Base-by-base conservation (phyloP, 371 early-diverging fungal species). In the Syncephalastrum monosporum region DNA sequence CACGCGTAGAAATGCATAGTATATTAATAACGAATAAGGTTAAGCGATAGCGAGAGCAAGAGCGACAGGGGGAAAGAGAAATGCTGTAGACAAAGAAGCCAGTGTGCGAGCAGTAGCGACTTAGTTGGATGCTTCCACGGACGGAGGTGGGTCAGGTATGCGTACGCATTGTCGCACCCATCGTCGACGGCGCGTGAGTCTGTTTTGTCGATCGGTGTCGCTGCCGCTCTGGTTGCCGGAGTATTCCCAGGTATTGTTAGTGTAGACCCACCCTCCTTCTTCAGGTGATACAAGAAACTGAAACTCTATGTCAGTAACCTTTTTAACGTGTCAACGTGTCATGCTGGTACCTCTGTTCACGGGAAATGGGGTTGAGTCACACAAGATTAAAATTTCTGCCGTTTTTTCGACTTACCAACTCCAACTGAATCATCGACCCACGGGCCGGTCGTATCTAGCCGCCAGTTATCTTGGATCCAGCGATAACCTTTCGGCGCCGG, bases 391-490 rank as follows among this genome's bases (percentile, higher is more conserved):
- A 33, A 10, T 1, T 33, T 33, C 38, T 56, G 5, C 15, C 23
- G 2, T 46, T n/a, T 6, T 15, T 44, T 45, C 8, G 5, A 21
- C 61, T 63, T 69, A 78, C 78, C 78, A 42, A 74, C 52, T 2
- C 65, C 64, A 3, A 78, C 54, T 7, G 44, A 42, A 38, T 79
- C 76, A 56, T 79, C 72, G 23, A 67, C 60, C 79, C 79, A 79
- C 12, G 79, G 74, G 1, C 76, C 76, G 12, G 63, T 65, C 12
- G 50, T 57, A 56, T 79, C 79, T 5, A 79, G 54, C 27, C 44
- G 56, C 79, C 79, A 79, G 45, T 69, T 57, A 50, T 66, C 71
- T 41, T 79, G 72, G 10, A 57, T 47, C 79, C 79, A 79, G 4
- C 62, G 64, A 50, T 75, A 75, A 14, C 74, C 74, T 46, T 63